Evolutionary conservation across 208 protist species (phyloP).

Genomic region (Leishmania aethiopica): DNA sequence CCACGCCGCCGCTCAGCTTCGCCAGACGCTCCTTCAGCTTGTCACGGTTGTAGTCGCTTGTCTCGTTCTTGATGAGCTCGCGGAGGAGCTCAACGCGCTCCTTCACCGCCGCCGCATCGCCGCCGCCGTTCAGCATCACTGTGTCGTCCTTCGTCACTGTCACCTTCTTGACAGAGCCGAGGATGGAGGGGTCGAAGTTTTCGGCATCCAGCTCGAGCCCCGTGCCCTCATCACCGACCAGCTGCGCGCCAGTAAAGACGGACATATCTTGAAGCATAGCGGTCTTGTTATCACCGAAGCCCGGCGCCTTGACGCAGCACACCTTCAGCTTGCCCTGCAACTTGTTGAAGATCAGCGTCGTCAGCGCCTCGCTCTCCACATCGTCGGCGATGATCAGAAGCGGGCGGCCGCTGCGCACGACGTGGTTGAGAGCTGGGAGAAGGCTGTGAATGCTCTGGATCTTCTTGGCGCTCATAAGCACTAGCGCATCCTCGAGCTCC

Average conservation of each 20-base stretch:
- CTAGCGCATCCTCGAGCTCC: slow-evolving; percentile 92
- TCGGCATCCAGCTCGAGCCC: slow-evolving; percentile 89
- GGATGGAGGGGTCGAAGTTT: slow-evolving; percentile 73
- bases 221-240: slow-evolving; percentile 93
- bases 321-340: slow-evolving; percentile 89
- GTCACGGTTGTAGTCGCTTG: slow-evolving; percentile 96
- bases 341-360: slow-evolving; percentile 90
- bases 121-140: slow-evolving; percentile 97
- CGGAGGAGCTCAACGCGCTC: slow-evolving; percentile 95
- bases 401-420: slow-evolving; percentile 69
- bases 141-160: slow-evolving; percentile 97
- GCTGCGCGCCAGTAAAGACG: slow-evolving; percentile 95
- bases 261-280: slow-evolving; percentile 99
- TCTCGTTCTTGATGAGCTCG: slow-evolving; percentile 84
- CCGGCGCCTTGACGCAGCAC: slow-evolving; percentile 97
- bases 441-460: slow-evolving; percentile 73
- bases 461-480: slow-evolving; percentile 16
- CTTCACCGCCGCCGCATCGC: slow-evolving; percentile 88
- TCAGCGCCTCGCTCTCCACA: slow-evolving; percentile 97
- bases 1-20: slow-evolving; percentile 97
- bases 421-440: slow-evolving; percentile 93
- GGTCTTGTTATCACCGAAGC: slow-evolving; percentile 99
- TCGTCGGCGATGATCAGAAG: slow-evolving; percentile 99
- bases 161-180: slow-evolving; percentile 87
- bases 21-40: slow-evolving; percentile 98